A percentile compares a stretch with the other conserved stretches of the same genome.
These are phyloP conservation scores for Fagopyrum tataricum DNA, from an alignment of 148 eudicot genomes.

Conservation along the genomic window DNA sequence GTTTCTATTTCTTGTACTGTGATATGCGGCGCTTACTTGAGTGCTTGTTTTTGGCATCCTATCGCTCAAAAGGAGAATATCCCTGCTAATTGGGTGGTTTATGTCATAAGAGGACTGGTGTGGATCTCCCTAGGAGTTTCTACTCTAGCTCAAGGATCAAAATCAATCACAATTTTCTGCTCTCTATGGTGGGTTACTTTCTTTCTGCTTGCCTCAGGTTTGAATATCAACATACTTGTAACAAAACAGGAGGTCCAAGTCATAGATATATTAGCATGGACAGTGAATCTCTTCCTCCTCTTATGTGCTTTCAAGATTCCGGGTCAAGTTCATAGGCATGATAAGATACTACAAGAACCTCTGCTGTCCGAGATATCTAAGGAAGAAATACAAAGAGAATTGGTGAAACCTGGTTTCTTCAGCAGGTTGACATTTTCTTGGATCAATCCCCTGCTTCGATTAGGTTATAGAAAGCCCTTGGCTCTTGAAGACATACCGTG, in stretches of 20 bases:
- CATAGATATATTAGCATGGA: conserved; percentile 38
- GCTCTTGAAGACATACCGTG: conserved; percentile 46
- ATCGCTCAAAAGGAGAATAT: conserved; percentile 4
- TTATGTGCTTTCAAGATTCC: conserved; percentile 32
- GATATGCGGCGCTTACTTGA: conserved; percentile 29
- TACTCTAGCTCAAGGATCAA: conserved; percentile 28
- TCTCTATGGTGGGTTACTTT: conserved; percentile 45
- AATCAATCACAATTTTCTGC: conserved; percentile 27
- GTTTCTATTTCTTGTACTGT: conserved; percentile 34
- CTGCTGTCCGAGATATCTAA: conserved; percentile 28
- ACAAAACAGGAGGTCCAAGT: conserved; percentile 15
- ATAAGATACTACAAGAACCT: conserved; percentile 32
- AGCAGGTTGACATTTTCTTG: conserved; percentile 51
- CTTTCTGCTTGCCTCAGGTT: conserved; percentile 35
- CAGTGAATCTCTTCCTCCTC: conserved; percentile 39
- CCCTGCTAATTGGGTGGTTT: conserved; percentile 22
- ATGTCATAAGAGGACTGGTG: conserved; percentile 29
- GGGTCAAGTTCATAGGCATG: conserved; percentile 10
- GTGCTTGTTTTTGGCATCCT: conserved; percentile 21
- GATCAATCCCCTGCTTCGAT: conserved; percentile 41
- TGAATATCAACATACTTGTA: conserved; percentile 24
- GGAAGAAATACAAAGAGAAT: conserved; percentile 9
- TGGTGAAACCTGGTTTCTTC: conserved; percentile 25
- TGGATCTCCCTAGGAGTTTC: conserved; percentile 46
- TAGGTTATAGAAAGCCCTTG: conserved; percentile 42